Evolutionary conservation across 768 basidiomycete genomes (phyloP), one percentile per base, ranked within the genome.

Genomic region (Boletus rex-veris): DNA sequence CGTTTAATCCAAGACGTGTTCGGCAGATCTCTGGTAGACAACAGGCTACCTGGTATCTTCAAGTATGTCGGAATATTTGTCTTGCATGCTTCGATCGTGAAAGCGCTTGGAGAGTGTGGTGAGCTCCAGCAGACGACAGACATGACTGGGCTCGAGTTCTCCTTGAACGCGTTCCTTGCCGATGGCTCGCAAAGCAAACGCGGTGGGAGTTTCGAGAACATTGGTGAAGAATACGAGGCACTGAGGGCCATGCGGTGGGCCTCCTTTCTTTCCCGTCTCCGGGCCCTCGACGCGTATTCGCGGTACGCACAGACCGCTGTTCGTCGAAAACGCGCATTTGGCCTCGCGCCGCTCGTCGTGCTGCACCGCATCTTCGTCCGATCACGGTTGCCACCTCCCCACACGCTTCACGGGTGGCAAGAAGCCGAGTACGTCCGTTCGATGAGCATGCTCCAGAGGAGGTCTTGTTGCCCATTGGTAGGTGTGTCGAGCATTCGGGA

Each of bases 131-230:
- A 98, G 58, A 92, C 93, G 52, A 90, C 85, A 45, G 96, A 99
- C 69, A 96, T 98, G 93, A 89, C 95, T 0, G 90, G 93, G 68
- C 79, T 98, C 55, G 97, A 99, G 73, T 97, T 98, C 68, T 86
- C 90, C 0, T 69, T 99, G 50, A 88, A 85, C 62, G 82, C 89
- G 4, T 90, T 98, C 68, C 76, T 86, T 74, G 75, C 74, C 2
- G 83, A 85, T 51, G 77, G 77, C 46, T 66, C 74, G 3, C 79
- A 81, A 57, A 76, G 75, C 53, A 82, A 84, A 62, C 81, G 85
- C 6, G 81, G 83, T 1, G 79, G 81, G 11, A 82, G 81, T 60
- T 74, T 96, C 39, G 88, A 90, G 57, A 78, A 73, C 15, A 79
- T 94, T 9, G 94, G 92, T 0, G 90, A 89, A 18, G 94, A 97